Base-by-base conservation (phyloP, 257 asterid genomes). In the Nicotiana benthamiana region DNA sequence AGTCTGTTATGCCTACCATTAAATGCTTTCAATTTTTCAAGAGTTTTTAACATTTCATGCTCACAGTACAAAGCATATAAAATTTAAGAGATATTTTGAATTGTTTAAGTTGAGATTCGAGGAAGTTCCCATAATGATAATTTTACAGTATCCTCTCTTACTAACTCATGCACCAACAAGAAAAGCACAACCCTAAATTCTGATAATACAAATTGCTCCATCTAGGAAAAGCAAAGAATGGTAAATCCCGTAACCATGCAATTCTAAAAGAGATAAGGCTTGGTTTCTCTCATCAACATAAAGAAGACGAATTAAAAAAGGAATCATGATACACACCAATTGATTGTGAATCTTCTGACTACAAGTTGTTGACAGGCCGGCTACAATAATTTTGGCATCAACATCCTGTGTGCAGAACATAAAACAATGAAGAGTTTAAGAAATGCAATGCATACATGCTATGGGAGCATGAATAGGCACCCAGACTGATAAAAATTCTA, bases 291-390 rank as follows among this genome's bases (percentile, higher is more conserved):
- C 36, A 43, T 72, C 77, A 48, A 56, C 8, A 18, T 34, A 67
- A 18, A 16, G 18, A 27, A 64, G 60, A 75, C 4, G 34, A 15
- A 4, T 40, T 2, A 10, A 48, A 24, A 54, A 24, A 24, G 1
- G 48, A 10, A 28, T 30, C 17, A 68, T 13, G n/a, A 32, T 60
- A 77, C 79, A 68, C 92, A 94, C 99, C 98, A 96, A 84, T 87
- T 96, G 99, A 81, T 96, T 96, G 85, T 96, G 99, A 89, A 96
- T 93, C 92, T 96, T 96, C 96, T 96, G 99, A 87, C 99, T 96
- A 80, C 99, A 96, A 34, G 99, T 91, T 85, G 93, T 91, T 79
- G 99, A 96, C 83, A 90, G 87, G 84, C 97, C 99, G 75, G 99
- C 97, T 36, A 96, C 92, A 53, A 96, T 75, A 82, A 94, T 64